Evolutionary conservation across 148 eudicot genomes (phyloP).

Genomic region (Rhododendron griersonianum): DNA sequence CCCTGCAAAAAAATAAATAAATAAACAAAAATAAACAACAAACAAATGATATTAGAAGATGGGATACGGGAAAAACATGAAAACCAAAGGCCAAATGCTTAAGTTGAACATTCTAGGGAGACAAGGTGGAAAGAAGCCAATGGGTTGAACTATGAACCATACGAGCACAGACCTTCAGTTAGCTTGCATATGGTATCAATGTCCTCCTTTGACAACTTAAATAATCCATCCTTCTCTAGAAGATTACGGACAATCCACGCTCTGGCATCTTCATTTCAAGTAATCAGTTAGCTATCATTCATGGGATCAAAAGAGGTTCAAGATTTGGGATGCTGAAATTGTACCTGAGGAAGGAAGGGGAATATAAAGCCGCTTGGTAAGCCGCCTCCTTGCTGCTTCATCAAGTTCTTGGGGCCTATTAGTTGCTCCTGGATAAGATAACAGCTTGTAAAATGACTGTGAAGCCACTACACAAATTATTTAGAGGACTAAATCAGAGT

Average conservation of each 20-base stretch:
- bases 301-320: constrained; percentile 4
- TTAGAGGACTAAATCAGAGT: not conserved
- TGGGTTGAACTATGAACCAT: constrained; percentile 1
- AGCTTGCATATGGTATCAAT: constrained; percentile 57
- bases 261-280: constrained; percentile 66
- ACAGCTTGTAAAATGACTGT: not conserved
- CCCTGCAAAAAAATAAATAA: constrained; percentile 35
- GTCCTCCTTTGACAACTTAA: constrained; percentile 75
- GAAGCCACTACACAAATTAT: not conserved
- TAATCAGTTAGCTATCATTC: not conserved
- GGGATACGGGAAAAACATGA: not conserved
- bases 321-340: constrained; percentile 4
- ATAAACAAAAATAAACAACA: not conserved
- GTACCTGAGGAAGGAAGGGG: constrained; percentile 92
- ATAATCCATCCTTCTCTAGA: constrained; percentile 77
- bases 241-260: constrained; percentile 89
- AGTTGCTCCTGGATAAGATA: constrained; percentile 75
- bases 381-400: constrained; percentile 98
- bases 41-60: not conserved
- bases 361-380: constrained; percentile 90
- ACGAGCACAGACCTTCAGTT: constrained; percentile 65
- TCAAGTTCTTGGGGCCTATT: constrained; percentile 99
- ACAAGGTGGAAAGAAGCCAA: not conserved
- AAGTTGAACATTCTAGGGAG: not conserved
- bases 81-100: not conserved